phyloP scores from a whole-genome alignment of 306 rosid species.

The Notholithocarpus densiflorus region DNA sequence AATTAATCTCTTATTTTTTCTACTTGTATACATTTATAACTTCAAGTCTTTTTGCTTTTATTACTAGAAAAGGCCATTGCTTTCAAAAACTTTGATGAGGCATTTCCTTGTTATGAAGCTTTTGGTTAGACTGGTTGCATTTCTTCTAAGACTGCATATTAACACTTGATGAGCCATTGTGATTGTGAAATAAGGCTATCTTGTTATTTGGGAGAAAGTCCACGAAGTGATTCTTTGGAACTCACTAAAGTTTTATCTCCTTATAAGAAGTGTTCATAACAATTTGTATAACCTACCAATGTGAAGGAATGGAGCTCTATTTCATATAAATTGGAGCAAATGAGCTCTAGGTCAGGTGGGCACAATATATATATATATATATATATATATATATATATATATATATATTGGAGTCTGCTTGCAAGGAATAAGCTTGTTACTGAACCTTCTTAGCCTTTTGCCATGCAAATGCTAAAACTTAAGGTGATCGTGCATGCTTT shows the following conservation, averaged over 20 bases:
- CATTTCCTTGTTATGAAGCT: background rate
- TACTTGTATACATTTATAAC: background rate
- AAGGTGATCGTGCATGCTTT: background rate
- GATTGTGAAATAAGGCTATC: background rate
- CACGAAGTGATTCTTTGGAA: constrained; percentile 12
- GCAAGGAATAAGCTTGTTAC: background rate
- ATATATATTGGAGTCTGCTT: background rate
- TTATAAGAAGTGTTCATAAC: background rate
- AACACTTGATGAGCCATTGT: constrained; percentile 3
- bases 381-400: background rate
- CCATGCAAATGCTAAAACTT: background rate
- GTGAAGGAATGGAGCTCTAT: background rate
- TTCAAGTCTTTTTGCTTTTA: background rate
- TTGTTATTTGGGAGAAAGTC: background rate
- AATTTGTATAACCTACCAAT: background rate
- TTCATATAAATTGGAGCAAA: background rate
- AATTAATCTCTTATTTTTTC: background rate
- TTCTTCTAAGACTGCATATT: background rate
- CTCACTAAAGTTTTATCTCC: constrained; percentile 5
- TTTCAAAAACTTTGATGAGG: background rate
- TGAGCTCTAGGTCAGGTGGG: no score
- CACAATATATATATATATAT: no score
- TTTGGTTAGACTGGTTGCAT: background rate
- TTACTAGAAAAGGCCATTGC: background rate
- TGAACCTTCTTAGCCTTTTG: background rate